These are phyloP conservation scores for Mucor piriformis DNA, from an alignment of 371 early-diverging fungal genomes.

Conservation along the genomic window DNA sequence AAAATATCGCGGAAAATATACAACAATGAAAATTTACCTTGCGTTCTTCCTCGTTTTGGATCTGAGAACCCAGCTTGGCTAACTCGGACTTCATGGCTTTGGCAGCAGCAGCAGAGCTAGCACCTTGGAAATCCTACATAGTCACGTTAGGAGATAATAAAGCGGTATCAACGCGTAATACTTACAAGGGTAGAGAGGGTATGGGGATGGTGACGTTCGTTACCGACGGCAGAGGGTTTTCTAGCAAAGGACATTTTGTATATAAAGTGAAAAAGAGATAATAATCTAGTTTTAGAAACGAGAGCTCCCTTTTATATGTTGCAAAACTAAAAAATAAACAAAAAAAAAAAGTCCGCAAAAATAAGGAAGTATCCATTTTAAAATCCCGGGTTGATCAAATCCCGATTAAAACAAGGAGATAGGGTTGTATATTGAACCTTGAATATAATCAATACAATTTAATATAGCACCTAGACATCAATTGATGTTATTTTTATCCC, in stretches of 20 bases:
- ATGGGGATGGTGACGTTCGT: slow-evolving; percentile 59
- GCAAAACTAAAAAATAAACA: not conserved
- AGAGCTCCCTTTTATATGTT: slow-evolving; percentile 4
- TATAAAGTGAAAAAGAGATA: not conserved
- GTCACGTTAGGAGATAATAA: not conserved
- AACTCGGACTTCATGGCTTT: slow-evolving; percentile 69
- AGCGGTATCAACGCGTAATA: not conserved
- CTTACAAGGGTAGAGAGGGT: slow-evolving; percentile 64
- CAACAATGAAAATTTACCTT: slow-evolving; percentile 57
- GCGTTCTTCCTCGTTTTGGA: slow-evolving; percentile 57
- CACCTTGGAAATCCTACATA: slow-evolving; percentile 65
- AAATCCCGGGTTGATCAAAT: not conserved
- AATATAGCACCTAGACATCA: not conserved
- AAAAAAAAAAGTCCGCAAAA: not conserved
- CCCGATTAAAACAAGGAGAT: not conserved
- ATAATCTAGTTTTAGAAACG: not conserved
- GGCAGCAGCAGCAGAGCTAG: slow-evolving; percentile 68
- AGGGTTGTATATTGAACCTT: not conserved
- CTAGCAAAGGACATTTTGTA: slow-evolving; percentile 33
- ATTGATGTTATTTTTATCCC: not conserved
- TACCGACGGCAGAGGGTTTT: slow-evolving; percentile 39
- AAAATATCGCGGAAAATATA: not conserved
- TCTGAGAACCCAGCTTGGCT: slow-evolving; percentile 53
- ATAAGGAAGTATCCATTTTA: not conserved
- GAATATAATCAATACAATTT: not conserved